phyloP scores from a whole-genome alignment of 1,284 basidiomycete genomes.

The Trametes polyzona region DNA sequence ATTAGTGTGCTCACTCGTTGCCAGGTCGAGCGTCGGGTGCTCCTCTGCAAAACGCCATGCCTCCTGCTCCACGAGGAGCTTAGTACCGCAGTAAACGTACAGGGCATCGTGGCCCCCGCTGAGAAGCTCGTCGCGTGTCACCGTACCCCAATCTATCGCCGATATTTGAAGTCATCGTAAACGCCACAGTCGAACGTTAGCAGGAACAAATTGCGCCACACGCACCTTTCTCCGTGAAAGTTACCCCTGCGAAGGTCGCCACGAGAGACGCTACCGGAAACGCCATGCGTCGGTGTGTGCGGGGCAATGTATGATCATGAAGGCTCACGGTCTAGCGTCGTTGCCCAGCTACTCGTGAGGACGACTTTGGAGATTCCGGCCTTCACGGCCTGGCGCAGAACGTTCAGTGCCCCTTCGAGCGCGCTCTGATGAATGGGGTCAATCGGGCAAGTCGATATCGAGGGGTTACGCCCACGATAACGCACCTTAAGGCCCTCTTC shows the following conservation, averaged over 20 bases:
- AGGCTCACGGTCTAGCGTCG: background rate
- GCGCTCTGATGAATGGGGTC: slow-evolving; percentile 2
- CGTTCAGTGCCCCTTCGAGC: slow-evolving; percentile 33
- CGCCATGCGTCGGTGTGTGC: background rate
- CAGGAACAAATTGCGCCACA: too few species aligned
- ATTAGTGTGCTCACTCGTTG: slow-evolving; percentile 22
- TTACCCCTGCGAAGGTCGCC: background rate
- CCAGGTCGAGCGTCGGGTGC: slow-evolving; percentile 26
- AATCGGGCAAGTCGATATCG: too few species aligned
- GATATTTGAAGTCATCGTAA: background rate
- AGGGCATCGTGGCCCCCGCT: slow-evolving; percentile 2
- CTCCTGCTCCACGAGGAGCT: slow-evolving; percentile 26
- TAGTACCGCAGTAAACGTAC: slow-evolving; percentile 24
- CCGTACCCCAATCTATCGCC: slow-evolving; percentile 23
- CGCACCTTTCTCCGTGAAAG: slow-evolving; percentile 4
- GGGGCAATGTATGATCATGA: too few species aligned
- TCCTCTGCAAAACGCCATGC: slow-evolving; percentile 29
- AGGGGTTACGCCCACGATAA: background rate
- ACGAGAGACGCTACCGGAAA: background rate
- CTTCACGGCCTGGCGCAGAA: slow-evolving; percentile 31
- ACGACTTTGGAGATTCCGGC: slow-evolving; percentile 34
- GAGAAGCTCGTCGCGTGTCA: slow-evolving; percentile 20
- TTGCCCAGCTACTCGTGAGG: slow-evolving; percentile 25
- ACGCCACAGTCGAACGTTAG: background rate
- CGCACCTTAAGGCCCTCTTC: slow-evolving; percentile 20